These are phyloP conservation scores for Penicillium turbatum DNA, from an alignment of 495 filamentous ascomycete genomes.

Conservation along the genomic window DNA sequence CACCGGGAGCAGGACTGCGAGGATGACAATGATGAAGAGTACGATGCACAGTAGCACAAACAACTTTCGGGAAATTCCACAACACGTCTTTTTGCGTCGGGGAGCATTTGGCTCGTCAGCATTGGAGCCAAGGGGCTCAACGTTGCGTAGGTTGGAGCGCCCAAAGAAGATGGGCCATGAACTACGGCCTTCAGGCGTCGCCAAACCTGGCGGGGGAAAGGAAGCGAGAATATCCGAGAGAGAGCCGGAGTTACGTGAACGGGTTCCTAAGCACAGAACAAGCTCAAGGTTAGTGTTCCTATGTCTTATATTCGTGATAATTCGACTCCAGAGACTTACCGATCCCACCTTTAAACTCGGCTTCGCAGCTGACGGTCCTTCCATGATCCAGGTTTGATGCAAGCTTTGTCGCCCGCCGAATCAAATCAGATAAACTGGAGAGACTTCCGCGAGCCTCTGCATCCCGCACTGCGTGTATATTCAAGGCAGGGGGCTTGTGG, in stretches of 20 bases:
- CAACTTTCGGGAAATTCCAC: constrained; percentile 78
- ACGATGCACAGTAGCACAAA: constrained; percentile 68
- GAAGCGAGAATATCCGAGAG: constrained; percentile 88
- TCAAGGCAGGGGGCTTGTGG: constrained; percentile 68
- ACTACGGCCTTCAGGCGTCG: constrained; percentile 44
- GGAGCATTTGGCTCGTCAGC: constrained; percentile 21
- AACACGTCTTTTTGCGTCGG: constrained; percentile 46
- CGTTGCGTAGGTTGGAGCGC: constrained; percentile 34
- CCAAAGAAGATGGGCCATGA: constrained; percentile 43
- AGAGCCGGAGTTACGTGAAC: constrained; percentile 52
- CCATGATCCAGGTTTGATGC: constrained; percentile 87
- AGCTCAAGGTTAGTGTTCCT: background rate
- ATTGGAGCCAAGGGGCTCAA: constrained; percentile 26
- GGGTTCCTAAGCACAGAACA: constrained; percentile 16
- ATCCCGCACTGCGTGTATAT: constrained; percentile 73
- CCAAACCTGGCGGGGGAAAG: constrained; percentile 77
- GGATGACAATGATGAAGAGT: constrained; percentile 70
- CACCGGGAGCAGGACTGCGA: constrained; percentile 82
- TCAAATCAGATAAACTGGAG: constrained; percentile 88
- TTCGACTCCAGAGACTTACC: constrained; percentile 17
- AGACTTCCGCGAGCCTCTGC: constrained; percentile 80
- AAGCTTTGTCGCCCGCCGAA: constrained; percentile 78
- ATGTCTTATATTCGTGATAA: background rate
- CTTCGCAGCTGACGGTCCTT: constrained; percentile 65
- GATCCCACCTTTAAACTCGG: constrained; percentile 24